Conservation (phyloP, 148 eudicot species). For the Limonium bicolor region DNA sequence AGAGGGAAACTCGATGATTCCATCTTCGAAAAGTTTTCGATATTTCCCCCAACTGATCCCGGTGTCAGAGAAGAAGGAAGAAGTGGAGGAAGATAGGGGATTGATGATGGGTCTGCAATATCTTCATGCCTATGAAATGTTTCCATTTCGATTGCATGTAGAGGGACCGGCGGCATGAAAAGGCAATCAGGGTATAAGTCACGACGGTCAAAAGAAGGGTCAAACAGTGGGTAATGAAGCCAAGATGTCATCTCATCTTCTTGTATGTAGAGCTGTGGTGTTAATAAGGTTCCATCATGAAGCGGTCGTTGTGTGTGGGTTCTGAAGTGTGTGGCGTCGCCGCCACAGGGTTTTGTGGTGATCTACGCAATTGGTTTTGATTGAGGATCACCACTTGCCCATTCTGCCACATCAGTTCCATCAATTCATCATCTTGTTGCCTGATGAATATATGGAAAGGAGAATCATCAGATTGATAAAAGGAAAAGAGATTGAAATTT, state of each 20-base stretch:
- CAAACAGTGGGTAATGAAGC: conserved; percentile 1
- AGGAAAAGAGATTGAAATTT: too few species aligned
- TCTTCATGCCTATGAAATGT: not conserved
- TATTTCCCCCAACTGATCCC: not conserved
- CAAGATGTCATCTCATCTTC: conserved; percentile 4
- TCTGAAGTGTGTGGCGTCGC: not conserved
- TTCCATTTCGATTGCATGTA: not conserved
- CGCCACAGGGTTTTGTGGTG: not conserved
- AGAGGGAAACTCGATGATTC: not conserved
- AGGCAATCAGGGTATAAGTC: conserved; percentile 1
- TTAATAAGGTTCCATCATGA: too few species aligned
- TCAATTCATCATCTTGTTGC: not conserved
- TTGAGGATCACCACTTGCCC: conserved; percentile 1
- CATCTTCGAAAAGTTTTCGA: not conserved
- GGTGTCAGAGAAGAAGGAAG: not conserved
- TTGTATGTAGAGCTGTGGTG: not conserved
- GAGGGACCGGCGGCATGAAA: not conserved
- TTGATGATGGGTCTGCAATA: not conserved
- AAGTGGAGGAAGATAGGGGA: not conserved
- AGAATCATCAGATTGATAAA: too few species aligned
- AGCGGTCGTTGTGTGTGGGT: not conserved
- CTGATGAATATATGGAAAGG: too few species aligned
- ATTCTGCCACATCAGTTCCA: conserved; percentile 4
- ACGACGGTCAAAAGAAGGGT: not conserved
- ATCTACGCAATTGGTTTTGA: not conserved